phyloP scores from a whole-genome alignment of 176 grass and related monocot species.

The Pharus latifolius region DNA sequence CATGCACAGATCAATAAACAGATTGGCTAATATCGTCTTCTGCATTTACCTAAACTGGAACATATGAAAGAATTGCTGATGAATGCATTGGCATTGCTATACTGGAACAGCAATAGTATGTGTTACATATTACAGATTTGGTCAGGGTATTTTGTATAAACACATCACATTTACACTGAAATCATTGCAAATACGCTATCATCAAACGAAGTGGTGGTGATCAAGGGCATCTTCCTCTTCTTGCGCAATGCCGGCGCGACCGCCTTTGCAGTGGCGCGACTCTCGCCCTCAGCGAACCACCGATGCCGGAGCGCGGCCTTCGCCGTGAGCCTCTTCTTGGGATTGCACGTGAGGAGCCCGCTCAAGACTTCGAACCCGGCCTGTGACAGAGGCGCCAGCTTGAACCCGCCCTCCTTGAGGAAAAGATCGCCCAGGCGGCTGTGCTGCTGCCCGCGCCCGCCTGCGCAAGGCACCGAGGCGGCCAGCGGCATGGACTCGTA shows the following conservation, averaged over 20 bases:
- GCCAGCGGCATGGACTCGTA: background rate
- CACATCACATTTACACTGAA: too few relatives aligned
- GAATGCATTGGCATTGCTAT: too few relatives aligned
- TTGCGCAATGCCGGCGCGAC: background rate
- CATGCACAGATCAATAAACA: too few relatives aligned
- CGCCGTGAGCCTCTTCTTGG: conserved; percentile 17
- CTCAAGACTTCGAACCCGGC: conserved; percentile 13
- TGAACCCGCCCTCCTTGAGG: background rate
- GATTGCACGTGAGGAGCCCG: conserved; percentile 24
- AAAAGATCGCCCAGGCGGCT: conserved; percentile 2
- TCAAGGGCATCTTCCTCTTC: too few relatives aligned
- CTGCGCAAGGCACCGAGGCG: background rate
- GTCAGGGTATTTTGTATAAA: too few relatives aligned
- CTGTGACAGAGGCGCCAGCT: background rate
- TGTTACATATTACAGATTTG: too few relatives aligned
- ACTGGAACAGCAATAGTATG: too few relatives aligned
- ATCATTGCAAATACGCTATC: too few relatives aligned
- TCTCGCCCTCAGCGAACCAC: conserved; percentile 17
- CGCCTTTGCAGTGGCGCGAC: background rate
- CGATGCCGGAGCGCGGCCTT: background rate
- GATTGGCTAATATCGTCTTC: too few relatives aligned
- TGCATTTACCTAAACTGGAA: too few relatives aligned
- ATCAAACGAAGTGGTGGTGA: too few relatives aligned
- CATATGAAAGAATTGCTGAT: too few relatives aligned
- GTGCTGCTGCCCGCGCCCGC: background rate